Evolutionary conservation across 2,329 filamentous ascomycete species (phyloP).

Genomic region (Paraphoma chrysanthemicola): DNA sequence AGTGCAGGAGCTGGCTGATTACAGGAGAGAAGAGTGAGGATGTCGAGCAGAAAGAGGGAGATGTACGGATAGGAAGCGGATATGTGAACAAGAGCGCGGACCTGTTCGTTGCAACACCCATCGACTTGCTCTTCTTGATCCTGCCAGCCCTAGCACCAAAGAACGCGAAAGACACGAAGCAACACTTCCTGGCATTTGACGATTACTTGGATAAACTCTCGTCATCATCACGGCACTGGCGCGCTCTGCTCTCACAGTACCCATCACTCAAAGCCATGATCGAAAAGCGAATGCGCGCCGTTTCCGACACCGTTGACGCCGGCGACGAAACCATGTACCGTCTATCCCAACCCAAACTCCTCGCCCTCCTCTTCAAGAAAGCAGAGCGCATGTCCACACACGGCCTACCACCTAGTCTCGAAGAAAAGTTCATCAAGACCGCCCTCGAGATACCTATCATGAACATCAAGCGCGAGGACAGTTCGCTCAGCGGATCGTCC

Average conservation of each 20-base stretch:
- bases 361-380: conserved; percentile 71
- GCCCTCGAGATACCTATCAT: conserved; percentile 78
- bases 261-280: conserved; percentile 53
- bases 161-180: conserved; percentile 59
- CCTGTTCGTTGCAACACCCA: conserved; percentile 80
- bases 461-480: conserved; percentile 67
- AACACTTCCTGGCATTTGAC: conserved; percentile 72
- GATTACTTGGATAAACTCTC: conserved; percentile 73
- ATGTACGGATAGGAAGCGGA: conserved; percentile 43
- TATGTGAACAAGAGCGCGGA: conserved; percentile 72
- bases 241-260: conserved; percentile 60
- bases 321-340: conserved; percentile 87
- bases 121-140: conserved; percentile 85
- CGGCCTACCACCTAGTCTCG: conserved; percentile 79
- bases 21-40: conserved; percentile 21
- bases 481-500: background rate
- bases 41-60: conserved; percentile 5
- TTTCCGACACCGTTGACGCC: conserved; percentile 84
- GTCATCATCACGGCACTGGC: conserved; percentile 64
- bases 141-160: conserved; percentile 71
- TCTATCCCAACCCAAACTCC: conserved; percentile 74
- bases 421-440: conserved; percentile 81
- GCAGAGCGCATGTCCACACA: conserved; percentile 70
- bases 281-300: conserved; percentile 69
- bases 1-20: conserved; percentile 64